These are phyloP conservation scores for Aspergillus quadricinctus DNA, from an alignment of 2,329 filamentous ascomycete species.

Conservation along the genomic window DNA sequence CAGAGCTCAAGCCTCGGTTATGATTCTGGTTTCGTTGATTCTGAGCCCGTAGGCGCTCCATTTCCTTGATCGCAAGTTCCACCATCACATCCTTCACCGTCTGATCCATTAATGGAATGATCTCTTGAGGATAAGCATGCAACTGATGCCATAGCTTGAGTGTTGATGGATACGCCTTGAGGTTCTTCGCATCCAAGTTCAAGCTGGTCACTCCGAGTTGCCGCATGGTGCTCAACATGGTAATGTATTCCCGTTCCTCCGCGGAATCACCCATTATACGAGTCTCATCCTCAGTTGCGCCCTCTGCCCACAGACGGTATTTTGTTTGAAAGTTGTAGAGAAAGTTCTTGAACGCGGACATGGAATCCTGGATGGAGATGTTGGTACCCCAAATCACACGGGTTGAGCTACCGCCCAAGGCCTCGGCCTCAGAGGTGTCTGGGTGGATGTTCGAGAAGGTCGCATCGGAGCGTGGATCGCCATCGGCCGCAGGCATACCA, in stretches of 20 bases:
- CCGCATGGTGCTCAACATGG: slow-evolving; percentile 85
- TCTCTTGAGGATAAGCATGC: slow-evolving; percentile 90
- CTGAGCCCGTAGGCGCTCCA: slow-evolving; percentile 62
- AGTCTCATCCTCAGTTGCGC: slow-evolving; percentile 72
- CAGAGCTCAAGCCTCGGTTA: slow-evolving; percentile 61
- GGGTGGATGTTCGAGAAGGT: slow-evolving; percentile 69
- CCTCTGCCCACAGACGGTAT: slow-evolving; percentile 88
- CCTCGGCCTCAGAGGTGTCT: slow-evolving; percentile 86
- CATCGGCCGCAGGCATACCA: slow-evolving; percentile 54
- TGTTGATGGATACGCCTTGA: slow-evolving; percentile 89
- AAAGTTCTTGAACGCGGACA: slow-evolving; percentile 85
- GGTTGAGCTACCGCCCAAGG: slow-evolving; percentile 73
- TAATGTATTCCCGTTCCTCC: slow-evolving; percentile 75
- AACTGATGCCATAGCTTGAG: slow-evolving; percentile 93
- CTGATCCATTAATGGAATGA: slow-evolving; percentile 95
- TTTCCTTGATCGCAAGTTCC: slow-evolving; percentile 77
- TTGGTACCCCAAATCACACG: slow-evolving; percentile 96
- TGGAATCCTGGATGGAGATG: slow-evolving; percentile 85
- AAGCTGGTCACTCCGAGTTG: slow-evolving; percentile 77
- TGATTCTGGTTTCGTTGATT: slow-evolving; percentile 45
- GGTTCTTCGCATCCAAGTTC: slow-evolving; percentile 81
- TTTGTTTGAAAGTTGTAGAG: slow-evolving; percentile 87
- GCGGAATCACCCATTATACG: slow-evolving; percentile 63
- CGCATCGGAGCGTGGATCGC: slow-evolving; percentile 52
- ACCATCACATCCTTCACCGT: slow-evolving; percentile 89